Base-by-base conservation (phyloP, 2,329 filamentous ascomycete species). In the Aspergillus sp. region DNA sequence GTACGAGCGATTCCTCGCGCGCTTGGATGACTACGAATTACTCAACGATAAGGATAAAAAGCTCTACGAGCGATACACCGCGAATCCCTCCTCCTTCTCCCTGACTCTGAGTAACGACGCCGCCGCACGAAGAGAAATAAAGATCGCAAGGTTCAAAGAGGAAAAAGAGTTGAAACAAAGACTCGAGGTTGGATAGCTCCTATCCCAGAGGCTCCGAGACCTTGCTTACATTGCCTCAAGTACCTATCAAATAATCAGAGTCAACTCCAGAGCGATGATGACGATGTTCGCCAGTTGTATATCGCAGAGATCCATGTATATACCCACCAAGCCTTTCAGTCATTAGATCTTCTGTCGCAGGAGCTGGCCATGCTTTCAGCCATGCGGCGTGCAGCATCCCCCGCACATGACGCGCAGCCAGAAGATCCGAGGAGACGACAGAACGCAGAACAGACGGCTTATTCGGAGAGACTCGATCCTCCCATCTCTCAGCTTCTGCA, bases 111-210 rank as follows among this genome's bases (percentile, higher is more conserved):
- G 81, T 7, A 80, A 77, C 19, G 83, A 89, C 71, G 83, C 89
- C 3, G 82, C 86, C 17, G 82, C 85, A 25, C 82, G 88, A 56
- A 82, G 94, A 60, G 87, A 92, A 52, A 84, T 86, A 44, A 99
- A 97, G 74, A 96, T 99, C 61, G 82, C 85, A 42, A 85, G 88
- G 55, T 97, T 91, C 73, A 86, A 84, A 63, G 83, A 89, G 47
- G 94, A 97, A 71, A 96, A 94, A 70, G 85, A 88, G 57, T 74
- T 99, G 54, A 91, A 90, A 72, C 81, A 85, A 59, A 92, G 88
- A 70, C 78, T 97, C n/a, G 89, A 91, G 71, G 84, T 86, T 70
- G 41, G 72, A 62, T 21, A 69, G 2, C 40, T 49, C 50, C 38
- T 62, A 10, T 14, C 55, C 7, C 50, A 36, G 16, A 47, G 23